phyloP scores from a whole-genome alignment of 1,139 yeast species.

The Candida smagusa region DNA sequence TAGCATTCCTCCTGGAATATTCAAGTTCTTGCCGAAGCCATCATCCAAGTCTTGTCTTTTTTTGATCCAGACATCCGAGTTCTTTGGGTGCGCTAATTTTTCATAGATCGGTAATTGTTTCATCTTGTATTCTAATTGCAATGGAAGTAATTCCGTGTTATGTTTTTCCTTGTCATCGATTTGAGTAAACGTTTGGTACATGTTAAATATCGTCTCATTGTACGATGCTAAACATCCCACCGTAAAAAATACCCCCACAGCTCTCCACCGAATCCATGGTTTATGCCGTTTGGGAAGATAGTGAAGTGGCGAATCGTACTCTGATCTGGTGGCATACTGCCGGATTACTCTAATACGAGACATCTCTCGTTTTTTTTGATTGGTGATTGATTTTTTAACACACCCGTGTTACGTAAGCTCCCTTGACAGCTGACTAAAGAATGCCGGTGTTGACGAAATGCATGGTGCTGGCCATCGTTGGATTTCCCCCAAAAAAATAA shows the following conservation, averaged over 20 bases:
- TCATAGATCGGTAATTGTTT: conserved; percentile 52
- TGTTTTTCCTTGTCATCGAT: conserved; percentile 21
- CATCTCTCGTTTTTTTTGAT: background rate
- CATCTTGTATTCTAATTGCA: conserved; percentile 45
- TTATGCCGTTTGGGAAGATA: conserved; percentile 25
- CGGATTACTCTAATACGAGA: background rate
- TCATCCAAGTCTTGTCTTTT: conserved; percentile 6
- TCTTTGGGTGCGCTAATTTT: conserved; percentile 35
- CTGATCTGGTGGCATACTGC: conserved; percentile 27
- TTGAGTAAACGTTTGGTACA: conserved; percentile 29
- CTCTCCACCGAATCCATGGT: conserved; percentile 34
- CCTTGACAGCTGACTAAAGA: background rate
- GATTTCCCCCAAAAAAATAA: too few relatives aligned
- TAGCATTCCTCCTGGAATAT: conserved; percentile 73
- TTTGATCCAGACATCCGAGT: conserved; percentile 39
- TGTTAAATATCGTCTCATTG: conserved; percentile 32
- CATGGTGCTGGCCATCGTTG: background rate
- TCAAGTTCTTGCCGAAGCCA: conserved; percentile 30
- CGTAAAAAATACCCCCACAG: conserved; percentile 23
- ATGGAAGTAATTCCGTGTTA: conserved; percentile 13
- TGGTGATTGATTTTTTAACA: background rate
- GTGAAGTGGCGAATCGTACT: conserved; percentile 35
- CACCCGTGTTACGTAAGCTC: background rate
- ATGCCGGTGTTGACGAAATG: background rate
- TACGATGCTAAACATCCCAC: conserved; percentile 33